Percentiles rank a stretch among this genome's conserved stretches.
phyloP scores from a whole-genome alignment of 768 basidiomycete species.

The Tephrocybe sp. region DNA sequence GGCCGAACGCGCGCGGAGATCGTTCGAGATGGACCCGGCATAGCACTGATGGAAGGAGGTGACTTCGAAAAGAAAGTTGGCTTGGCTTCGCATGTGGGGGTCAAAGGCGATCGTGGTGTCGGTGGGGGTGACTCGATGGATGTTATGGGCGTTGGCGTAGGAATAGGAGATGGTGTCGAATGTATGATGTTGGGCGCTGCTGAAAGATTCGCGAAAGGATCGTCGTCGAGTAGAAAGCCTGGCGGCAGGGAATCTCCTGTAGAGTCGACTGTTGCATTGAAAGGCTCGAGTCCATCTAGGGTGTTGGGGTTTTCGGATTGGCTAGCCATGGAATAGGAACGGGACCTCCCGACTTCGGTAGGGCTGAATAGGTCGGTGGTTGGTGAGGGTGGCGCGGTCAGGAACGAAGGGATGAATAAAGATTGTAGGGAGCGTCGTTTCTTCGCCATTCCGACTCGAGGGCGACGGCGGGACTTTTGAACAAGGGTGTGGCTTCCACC shows the following conservation, averaged over 20 bases:
- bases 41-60: slow-evolving; percentile 10
- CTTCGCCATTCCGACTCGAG: slow-evolving; percentile 37
- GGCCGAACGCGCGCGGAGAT: slow-evolving; percentile 28
- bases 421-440: slow-evolving; percentile 56
- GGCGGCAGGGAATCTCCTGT: slow-evolving; percentile 34
- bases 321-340: slow-evolving; percentile 24
- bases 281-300: slow-evolving; percentile 8
- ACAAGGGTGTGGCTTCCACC: slow-evolving; percentile 6
- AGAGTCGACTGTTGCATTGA: slow-evolving; percentile 19
- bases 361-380: slow-evolving; percentile 18
- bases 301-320: slow-evolving; percentile 11
- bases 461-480: slow-evolving; percentile 9
- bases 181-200: slow-evolving; percentile 18
- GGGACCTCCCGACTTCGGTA: slow-evolving; percentile 18
- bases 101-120: slow-evolving; percentile 29
- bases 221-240: slow-evolving; percentile 62
- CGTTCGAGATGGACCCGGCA: slow-evolving; percentile 17
- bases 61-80: slow-evolving; percentile 17
- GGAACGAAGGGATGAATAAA: slow-evolving; percentile 48
- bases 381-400: slow-evolving; percentile 31
- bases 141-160: slow-evolving; percentile 16
- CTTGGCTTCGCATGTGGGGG: slow-evolving; percentile 17
- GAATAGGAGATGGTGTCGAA: slow-evolving; percentile 10
- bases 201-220: slow-evolving; percentile 70
- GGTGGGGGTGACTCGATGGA: slow-evolving; percentile 18